Conservation (phyloP, 2,329 filamentous ascomycete species). For the Cercospora nicotianae region DNA sequence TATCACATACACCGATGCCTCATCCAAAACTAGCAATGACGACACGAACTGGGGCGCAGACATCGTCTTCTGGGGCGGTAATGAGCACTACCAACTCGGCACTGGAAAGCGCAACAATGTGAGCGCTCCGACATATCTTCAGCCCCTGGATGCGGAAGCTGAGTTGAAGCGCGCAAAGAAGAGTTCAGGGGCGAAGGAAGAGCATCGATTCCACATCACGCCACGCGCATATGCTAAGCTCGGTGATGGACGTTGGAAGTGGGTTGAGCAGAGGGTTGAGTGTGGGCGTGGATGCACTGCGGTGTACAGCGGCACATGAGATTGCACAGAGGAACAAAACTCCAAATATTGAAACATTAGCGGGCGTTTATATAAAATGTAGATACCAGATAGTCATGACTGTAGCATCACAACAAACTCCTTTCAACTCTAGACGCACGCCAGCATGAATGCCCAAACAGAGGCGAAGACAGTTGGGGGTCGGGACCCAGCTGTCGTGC, state of each 20-base stretch:
- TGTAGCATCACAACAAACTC: conserved; percentile 1
- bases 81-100: conserved; percentile 90
- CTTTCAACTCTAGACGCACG: background rate
- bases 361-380: background rate
- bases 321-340: background rate
- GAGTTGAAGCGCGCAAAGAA: conserved; percentile 62
- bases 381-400: background rate
- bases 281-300: conserved; percentile 81
- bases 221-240: conserved; percentile 70
- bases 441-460: background rate
- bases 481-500: background rate
- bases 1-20: conserved; percentile 57
- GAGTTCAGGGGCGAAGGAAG: conserved; percentile 60
- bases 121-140: conserved; percentile 73
- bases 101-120: conserved; percentile 85
- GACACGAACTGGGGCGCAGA: conserved; percentile 88
- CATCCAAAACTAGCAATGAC: conserved; percentile 53
- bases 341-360: background rate
- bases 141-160: conserved; percentile 66
- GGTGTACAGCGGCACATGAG: conserved; percentile 58
- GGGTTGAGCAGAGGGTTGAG: conserved; percentile 81
- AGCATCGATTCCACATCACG: conserved; percentile 77
- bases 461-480: background rate
- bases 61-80: conserved; percentile 90
- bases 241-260: conserved; percentile 65